These are phyloP conservation scores for Diophrys sp. DNA, from an alignment of 73 alveolate genomes.

Conservation along the genomic window DNA sequence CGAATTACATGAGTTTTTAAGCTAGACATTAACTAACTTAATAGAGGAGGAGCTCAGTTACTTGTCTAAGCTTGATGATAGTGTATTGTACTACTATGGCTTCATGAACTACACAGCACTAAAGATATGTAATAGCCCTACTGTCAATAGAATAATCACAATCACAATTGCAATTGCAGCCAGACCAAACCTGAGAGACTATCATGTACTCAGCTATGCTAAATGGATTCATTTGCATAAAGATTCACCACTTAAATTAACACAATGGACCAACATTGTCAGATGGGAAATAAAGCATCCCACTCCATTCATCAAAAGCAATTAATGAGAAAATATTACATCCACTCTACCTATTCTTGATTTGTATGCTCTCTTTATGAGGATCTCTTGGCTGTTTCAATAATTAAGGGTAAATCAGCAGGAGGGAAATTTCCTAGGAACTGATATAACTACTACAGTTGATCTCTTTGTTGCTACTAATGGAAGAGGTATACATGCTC, in stretches of 20 bases:
- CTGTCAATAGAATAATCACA: too few relatives aligned
- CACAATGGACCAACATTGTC: constrained; percentile 99
- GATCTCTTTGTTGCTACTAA: constrained; percentile 96
- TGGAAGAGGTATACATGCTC: constrained; percentile 98
- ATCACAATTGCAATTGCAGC: too few relatives aligned
- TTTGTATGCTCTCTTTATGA: constrained; percentile 88
- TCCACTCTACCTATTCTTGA: constrained; percentile 90
- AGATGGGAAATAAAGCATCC: constrained; percentile 99
- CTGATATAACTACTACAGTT: constrained; percentile 91
- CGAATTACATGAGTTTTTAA: too few relatives aligned
- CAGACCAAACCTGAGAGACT: constrained; percentile 97
- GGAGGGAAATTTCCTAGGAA: constrained; percentile 99
- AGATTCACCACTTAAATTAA: constrained; percentile 95
- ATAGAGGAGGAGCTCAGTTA: too few relatives aligned
- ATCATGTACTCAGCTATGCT: constrained; percentile 99
- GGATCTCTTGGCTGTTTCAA: constrained; percentile 98
- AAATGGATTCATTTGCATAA: constrained; percentile 99
- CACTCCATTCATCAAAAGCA: constrained; percentile 99
- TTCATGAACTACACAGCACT: too few relatives aligned
- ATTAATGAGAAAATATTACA: constrained; percentile 93
- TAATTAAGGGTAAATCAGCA: constrained; percentile 96
- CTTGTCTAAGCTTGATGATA: too few relatives aligned
- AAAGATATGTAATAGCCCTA: too few relatives aligned
- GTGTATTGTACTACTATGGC: too few relatives aligned
- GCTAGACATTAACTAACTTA: too few relatives aligned